Base-by-base conservation (phyloP, 176 grass and related monocot species). In the Elaeis guineensis region DNA sequence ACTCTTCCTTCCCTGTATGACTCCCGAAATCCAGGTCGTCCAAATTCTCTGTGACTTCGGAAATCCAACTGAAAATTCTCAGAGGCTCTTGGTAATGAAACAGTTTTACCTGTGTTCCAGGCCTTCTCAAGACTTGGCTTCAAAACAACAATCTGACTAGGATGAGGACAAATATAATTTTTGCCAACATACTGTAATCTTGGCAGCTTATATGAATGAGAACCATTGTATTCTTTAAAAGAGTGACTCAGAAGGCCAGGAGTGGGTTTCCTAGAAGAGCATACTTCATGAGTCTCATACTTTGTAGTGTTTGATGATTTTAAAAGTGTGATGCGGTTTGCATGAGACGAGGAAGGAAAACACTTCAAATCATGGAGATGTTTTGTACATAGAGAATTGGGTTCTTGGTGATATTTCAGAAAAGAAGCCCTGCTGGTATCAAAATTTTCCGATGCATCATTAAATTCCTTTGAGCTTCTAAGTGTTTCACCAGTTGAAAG, bases 361-460 rank as follows among this genome's bases (percentile, higher is more conserved):
- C 54, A 86, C 53, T 70, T 86, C 20, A 57, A 62, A 63, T 80
- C 75, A 4, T 53, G 72, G 25, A 80, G 79, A 57, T 60, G 62
- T 32, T 79, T 90, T 23, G 78, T 83, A 59, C 86, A 86, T 50
- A 82, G 79, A 65, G 83, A 77, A 71, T 86, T 86, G 39, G 78
- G 75, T 82, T 82, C 75, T 74, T 80, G 74, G 48, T 74, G 52
- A 22, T 66, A 70, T 19, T 80, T 75, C 12, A 67, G 16, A 39
- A 55, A 44, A 63, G 17, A 19, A 3, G 16, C 24, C 25, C 39
- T 12, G 4, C 11, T 17, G 48, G 5, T 26, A 61, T 60, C 35
- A 17, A 24, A 22, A 28, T 17, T 17, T 69, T 64, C 71, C 19
- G 85, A 58, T 19, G 56, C 71, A 71, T 73, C 65, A 55, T 20